A percentile compares a stretch with the other conserved stretches of the same genome.
These are phyloP conservation scores for Cladophialophora bantiana DNA, from an alignment of 2,329 filamentous ascomycete genomes.

Conservation along the genomic window DNA sequence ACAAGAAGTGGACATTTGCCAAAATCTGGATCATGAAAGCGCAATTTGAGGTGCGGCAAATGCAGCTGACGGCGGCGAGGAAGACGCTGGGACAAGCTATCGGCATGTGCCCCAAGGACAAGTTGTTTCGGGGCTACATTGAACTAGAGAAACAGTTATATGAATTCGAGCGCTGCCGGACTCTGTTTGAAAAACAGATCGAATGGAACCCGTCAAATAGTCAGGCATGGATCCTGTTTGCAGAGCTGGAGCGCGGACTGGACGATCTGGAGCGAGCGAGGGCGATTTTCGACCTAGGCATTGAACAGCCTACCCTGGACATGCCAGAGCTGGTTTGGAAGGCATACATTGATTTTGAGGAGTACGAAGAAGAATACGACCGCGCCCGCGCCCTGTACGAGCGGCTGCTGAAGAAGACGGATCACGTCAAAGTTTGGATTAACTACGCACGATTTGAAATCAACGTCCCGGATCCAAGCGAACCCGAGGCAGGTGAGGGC, in stretches of 20 bases:
- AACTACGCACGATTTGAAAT: conserved; percentile 99
- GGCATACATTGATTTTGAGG: conserved; percentile 97
- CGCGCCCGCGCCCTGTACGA: conserved; percentile 84
- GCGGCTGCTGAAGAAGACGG: conserved; percentile 89
- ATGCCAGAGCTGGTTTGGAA: conserved; percentile 99
- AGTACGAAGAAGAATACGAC: conserved; percentile 91
- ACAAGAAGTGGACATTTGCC: conserved; percentile 96
- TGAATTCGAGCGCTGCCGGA: conserved; percentile 90
- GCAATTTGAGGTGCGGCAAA: conserved; percentile 89
- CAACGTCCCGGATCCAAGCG: conserved; percentile 79
- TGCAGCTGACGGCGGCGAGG: conserved; percentile 77
- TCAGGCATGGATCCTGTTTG: conserved; percentile 95
- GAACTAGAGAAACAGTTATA: conserved; percentile 92
- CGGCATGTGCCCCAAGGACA: conserved; percentile 95
- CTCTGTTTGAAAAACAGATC: conserved; percentile 90
- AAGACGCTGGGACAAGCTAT: conserved; percentile 91
- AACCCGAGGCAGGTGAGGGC: conserved; percentile 67
- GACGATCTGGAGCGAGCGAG: conserved; percentile 88
- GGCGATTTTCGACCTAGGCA: conserved; percentile 90
- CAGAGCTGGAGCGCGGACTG: conserved; percentile 87
- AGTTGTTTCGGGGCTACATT: conserved; percentile 91
- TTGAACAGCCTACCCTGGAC: conserved; percentile 81
- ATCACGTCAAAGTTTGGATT: conserved; percentile 99
- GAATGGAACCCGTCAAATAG: conserved; percentile 90
- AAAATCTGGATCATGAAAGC: conserved; percentile 96